Evolutionary conservation across 495 filamentous ascomycete species (phyloP).

Genomic region (Chaetomidium leptoderma): DNA sequence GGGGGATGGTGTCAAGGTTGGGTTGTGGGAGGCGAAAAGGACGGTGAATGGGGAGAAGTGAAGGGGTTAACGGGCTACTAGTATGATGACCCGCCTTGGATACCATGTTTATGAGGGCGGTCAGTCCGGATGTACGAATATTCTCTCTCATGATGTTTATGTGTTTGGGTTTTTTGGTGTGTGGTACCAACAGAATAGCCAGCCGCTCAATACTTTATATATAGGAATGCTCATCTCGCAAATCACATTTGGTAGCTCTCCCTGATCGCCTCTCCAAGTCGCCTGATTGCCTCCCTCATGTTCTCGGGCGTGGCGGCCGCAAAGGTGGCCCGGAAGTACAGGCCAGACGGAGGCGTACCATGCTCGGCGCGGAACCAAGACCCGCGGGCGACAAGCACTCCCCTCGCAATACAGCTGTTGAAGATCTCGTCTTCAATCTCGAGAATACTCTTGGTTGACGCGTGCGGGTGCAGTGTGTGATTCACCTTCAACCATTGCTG

Average conservation of each 20-base stretch:
- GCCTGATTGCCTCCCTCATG: slow-evolving; percentile 72
- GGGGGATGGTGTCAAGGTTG: slow-evolving; percentile 56
- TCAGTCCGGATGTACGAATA: neutral
- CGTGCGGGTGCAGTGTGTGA: slow-evolving; percentile 65
- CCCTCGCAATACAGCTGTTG: slow-evolving; percentile 60
- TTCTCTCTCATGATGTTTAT: neutral
- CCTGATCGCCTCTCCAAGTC: slow-evolving; percentile 68
- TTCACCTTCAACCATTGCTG: slow-evolving; percentile 83
- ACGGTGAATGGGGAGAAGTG: neutral
- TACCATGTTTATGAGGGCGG: neutral
- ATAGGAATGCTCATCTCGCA: neutral
- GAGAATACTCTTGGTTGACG: slow-evolving; percentile 52
- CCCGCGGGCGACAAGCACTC: slow-evolving; percentile 73
- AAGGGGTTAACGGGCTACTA: too few relatives aligned
- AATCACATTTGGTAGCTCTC: slow-evolving; percentile 54
- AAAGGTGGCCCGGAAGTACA: slow-evolving; percentile 89
- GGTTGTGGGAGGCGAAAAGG: slow-evolving; percentile 48
- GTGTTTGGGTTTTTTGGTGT: neutral
- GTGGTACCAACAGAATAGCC: neutral
- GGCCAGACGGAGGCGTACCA: slow-evolving; percentile 38
- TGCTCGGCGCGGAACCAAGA: slow-evolving; percentile 79
- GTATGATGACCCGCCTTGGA: neutral
- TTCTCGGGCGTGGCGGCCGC: slow-evolving; percentile 70
- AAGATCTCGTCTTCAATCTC: slow-evolving; percentile 86
- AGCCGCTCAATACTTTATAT: neutral